These are phyloP conservation scores for Mycena amicta DNA, from an alignment of 768 basidiomycete species.

Conservation along the genomic window DNA sequence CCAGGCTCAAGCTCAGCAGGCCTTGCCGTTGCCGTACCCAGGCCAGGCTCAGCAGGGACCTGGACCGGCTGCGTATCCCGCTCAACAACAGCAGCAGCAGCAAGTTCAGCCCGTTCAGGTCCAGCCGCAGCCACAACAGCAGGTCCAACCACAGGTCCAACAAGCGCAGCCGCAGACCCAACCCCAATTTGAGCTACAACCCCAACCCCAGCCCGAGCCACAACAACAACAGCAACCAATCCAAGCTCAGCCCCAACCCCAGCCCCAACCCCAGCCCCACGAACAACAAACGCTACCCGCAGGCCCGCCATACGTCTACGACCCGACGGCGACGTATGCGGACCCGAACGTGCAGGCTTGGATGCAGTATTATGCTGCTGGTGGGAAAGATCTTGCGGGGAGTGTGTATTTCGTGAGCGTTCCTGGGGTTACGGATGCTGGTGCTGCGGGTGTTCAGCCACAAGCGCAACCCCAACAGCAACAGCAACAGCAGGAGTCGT, in stretches of 20 bases:
- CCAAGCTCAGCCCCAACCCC: constrained; percentile 25
- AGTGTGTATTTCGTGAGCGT: constrained; percentile 81
- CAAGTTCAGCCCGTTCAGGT: constrained; percentile 28
- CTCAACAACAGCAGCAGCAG: constrained; percentile 30
- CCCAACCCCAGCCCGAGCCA: constrained; percentile 29
- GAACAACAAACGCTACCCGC: constrained; percentile 17
- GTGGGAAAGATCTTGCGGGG: constrained; percentile 73
- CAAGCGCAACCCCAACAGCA: constrained; percentile 22
- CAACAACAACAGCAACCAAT: constrained; percentile 24
- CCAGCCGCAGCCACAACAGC: constrained; percentile 24
- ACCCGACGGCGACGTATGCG: constrained; percentile 67
- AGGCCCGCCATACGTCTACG: constrained; percentile 58
- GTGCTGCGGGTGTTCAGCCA: constrained; percentile 19
- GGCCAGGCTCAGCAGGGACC: constrained; percentile 23
- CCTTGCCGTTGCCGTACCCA: too few species aligned
- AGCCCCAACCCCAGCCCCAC: constrained; percentile 32
- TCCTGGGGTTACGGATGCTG: constrained; percentile 65
- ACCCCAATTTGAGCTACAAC: constrained; percentile 24
- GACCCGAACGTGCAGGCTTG: constrained; percentile 86
- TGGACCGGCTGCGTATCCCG: constrained; percentile 42
- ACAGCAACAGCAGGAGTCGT: constrained; percentile 25
- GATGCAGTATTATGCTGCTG: constrained; percentile 84
- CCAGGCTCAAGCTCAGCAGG: constrained; percentile 6
- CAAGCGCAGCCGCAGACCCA: constrained; percentile 22
- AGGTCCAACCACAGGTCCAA: constrained; percentile 21